Percentiles rank a stretch among this genome's conserved stretches.
phyloP scores from a whole-genome alignment of 768 basidiomycete species.

The Rubroboletus satanas region DNA sequence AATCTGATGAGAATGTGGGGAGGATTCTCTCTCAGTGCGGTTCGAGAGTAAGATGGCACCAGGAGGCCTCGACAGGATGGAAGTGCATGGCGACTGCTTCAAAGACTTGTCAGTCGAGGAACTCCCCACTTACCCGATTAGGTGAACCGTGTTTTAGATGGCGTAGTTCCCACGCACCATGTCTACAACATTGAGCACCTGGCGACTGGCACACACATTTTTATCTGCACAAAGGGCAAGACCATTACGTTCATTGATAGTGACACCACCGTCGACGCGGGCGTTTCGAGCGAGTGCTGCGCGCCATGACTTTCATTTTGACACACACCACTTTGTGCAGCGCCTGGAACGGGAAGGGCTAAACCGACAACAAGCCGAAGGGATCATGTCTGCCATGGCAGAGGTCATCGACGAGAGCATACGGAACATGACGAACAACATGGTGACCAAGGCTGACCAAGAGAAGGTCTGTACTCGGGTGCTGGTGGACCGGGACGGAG shows the following conservation, averaged over 20 bases:
- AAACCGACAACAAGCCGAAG: constrained; percentile 88
- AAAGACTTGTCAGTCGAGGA: neutral
- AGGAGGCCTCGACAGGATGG: neutral
- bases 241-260: constrained; percentile 4
- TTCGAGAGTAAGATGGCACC: neutral
- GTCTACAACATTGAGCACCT: constrained; percentile 5
- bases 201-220: constrained; percentile 5
- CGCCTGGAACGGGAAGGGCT: constrained; percentile 86
- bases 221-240: neutral
- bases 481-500: neutral
- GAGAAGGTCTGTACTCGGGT: constrained; percentile 69
- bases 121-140: neutral
- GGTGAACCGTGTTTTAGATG: neutral
- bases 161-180: constrained; percentile 23
- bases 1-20: neutral
- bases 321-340: constrained; percentile 93
- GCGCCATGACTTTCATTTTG: constrained; percentile 72
- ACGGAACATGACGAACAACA: constrained; percentile 90
- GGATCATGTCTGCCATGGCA: constrained; percentile 95
- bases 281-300: constrained; percentile 30
- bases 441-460: constrained; percentile 95
- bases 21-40: neutral
- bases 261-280: constrained; percentile 2
- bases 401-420: constrained; percentile 98
- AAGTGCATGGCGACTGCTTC: no score